phyloP scores from a whole-genome alignment of 352 stramenopile species.

The Pythium phragmitis region DNA sequence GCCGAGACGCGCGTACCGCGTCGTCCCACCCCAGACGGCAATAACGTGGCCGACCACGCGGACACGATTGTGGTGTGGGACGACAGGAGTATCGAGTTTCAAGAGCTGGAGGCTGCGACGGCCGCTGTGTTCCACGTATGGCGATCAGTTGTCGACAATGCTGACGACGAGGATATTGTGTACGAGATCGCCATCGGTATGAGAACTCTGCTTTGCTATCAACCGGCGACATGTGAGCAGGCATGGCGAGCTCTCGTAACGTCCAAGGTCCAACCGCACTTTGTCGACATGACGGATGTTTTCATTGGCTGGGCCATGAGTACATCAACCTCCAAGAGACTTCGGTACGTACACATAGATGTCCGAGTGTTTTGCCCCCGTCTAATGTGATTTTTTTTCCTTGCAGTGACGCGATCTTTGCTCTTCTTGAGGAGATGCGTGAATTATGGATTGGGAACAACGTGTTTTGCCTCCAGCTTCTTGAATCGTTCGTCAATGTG shows the following conservation, averaged over 20 bases:
- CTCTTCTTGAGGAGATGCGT: constrained; percentile 29
- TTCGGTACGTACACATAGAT: constrained; percentile 19
- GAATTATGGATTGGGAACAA: constrained; percentile 35
- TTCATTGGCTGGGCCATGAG: constrained; percentile 36
- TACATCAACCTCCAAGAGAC: constrained; percentile 16
- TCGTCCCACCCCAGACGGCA: not conserved
- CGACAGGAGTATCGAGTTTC: constrained; percentile 21
- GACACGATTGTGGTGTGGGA: constrained; percentile 13
- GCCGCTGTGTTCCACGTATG: constrained; percentile 26
- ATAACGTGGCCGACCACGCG: not conserved
- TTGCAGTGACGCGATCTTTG: constrained; percentile 28
- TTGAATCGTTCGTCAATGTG: constrained; percentile 31
- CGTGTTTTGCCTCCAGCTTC: constrained; percentile 33
- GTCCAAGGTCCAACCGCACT: constrained; percentile 32
- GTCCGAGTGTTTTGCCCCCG: not conserved
- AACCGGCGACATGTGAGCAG: constrained; percentile 7
- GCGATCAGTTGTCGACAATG: constrained; percentile 28
- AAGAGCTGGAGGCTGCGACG: constrained; percentile 24
- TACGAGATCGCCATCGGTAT: constrained; percentile 22
- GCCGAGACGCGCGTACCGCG: constrained; percentile 28
- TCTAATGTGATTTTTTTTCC: not conserved
- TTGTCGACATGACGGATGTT: constrained; percentile 35
- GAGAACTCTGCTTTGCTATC: constrained; percentile 24
- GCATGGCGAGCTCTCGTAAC: constrained; percentile 22
- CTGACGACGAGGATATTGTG: constrained; percentile 24